phyloP scores from a whole-genome alignment of 257 asterid genomes.

The Solanum gracilifrons region DNA sequence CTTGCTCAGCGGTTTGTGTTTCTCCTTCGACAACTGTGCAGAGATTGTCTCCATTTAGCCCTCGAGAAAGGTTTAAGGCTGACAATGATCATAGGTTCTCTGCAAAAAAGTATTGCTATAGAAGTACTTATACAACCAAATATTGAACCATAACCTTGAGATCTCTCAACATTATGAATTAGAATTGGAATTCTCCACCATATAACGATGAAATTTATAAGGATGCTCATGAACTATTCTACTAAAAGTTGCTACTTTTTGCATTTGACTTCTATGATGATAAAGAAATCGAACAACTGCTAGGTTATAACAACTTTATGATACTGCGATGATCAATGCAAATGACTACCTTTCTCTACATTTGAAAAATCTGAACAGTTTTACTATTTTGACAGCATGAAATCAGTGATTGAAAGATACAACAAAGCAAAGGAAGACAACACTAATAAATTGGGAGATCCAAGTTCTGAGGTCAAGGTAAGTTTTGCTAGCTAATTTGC shows the following conservation, averaged over 20 bases:
- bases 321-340: not conserved
- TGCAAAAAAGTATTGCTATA: not conserved
- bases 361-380: not conserved
- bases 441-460: constrained; percentile 41
- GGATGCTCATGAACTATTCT: not conserved
- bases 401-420: constrained; percentile 55
- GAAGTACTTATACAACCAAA: not conserved
- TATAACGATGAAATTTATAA: not conserved
- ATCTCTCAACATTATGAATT: not conserved
- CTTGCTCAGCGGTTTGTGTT: not conserved
- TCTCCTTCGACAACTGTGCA: not conserved
- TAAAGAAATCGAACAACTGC: not conserved
- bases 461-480: constrained; percentile 61
- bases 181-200: not conserved
- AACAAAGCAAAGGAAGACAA: constrained; percentile 37
- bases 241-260: not conserved
- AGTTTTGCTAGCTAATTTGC: not conserved
- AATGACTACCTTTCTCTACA: not conserved
- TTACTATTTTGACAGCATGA: constrained; percentile 34
- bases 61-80: not conserved
- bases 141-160: not conserved
- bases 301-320: not conserved
- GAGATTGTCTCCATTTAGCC: not conserved
- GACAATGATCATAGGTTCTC: not conserved
- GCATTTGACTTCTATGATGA: not conserved